phyloP scores from a whole-genome alignment of 176 grass and related monocot species.

The Chrysopogon serrulatus region DNA sequence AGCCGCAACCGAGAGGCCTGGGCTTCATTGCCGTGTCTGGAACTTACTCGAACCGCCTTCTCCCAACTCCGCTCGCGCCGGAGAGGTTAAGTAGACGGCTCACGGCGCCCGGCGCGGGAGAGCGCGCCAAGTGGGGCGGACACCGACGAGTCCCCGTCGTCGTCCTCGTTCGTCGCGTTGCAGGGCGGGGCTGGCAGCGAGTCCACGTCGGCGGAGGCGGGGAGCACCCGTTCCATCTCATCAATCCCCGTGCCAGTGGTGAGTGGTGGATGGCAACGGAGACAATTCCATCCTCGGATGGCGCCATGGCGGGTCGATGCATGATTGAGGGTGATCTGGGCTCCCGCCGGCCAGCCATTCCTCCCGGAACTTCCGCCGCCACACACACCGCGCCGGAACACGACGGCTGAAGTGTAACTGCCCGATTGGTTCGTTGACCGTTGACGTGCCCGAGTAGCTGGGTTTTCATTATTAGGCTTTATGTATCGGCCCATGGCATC shows the following conservation, averaged over 20 bases:
- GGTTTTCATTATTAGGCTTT: not conserved
- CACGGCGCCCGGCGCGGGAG: not conserved
- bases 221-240: not conserved
- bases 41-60: not conserved
- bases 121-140: conserved; percentile 8
- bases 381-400: not conserved
- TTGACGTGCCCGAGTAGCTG: not conserved
- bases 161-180: conserved; percentile 20
- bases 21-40: conserved; percentile 26
- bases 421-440: not conserved
- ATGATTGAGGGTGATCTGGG: conserved; percentile 17
- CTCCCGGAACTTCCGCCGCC: conserved; percentile 3
- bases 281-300: conserved; percentile 1
- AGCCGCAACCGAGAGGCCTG: not conserved
- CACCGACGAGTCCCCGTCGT: not conserved
- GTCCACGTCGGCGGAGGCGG: not conserved
- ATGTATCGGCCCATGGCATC: not conserved
- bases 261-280: conserved; percentile 6
- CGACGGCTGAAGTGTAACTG: not conserved
- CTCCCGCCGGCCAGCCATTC: conserved; percentile 24
- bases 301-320: not conserved
- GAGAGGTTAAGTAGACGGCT: conserved; percentile 27
- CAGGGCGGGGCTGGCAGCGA: conserved; percentile 1
- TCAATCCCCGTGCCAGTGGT: not conserved
- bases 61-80: not conserved